Conservation (phyloP, 768 basidiomycete species). For the Boletus edulis region DNA sequence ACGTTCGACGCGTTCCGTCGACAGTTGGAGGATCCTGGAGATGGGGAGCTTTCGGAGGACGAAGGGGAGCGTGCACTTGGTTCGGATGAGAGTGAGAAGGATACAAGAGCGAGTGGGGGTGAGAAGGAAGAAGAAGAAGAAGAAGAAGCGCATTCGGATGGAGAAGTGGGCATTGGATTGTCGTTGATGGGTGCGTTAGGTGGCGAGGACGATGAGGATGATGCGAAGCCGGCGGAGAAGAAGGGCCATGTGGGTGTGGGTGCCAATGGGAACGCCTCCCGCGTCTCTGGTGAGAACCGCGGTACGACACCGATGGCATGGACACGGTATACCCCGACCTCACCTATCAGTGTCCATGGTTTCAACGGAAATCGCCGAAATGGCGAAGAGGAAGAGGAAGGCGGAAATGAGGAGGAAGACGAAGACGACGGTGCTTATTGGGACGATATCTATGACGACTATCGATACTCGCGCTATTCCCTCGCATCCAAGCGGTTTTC, state of each 20-base stretch:
- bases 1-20: constrained; percentile 26
- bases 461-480: constrained; percentile 67
- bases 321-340: constrained; percentile 30
- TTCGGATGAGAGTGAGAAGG: neutral
- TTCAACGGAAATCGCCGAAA: neutral
- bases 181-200: constrained; percentile 56
- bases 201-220: constrained; percentile 25
- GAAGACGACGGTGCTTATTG: constrained; percentile 44
- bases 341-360: constrained; percentile 10
- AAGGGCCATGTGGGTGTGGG: neutral
- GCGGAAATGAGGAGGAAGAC: constrained; percentile 19
- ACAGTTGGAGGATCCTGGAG: constrained; percentile 10
- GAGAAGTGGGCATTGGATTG: constrained; percentile 66
- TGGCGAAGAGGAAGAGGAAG: neutral
- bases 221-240: constrained; percentile 4
- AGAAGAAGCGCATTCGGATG: constrained; percentile 46
- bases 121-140: neutral
- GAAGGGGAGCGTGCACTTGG: constrained; percentile 7
- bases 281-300: neutral
- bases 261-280: constrained; percentile 1
- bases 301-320: constrained; percentile 21
- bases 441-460: constrained; percentile 84
- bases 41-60: constrained; percentile 10
- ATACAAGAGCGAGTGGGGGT: neutral
- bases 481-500: constrained; percentile 36